Evolutionary conservation across 805 yeast genomes (phyloP), one percentile per base, ranked within the genome.

Genomic region (Jamesozyma spencerorum): DNA sequence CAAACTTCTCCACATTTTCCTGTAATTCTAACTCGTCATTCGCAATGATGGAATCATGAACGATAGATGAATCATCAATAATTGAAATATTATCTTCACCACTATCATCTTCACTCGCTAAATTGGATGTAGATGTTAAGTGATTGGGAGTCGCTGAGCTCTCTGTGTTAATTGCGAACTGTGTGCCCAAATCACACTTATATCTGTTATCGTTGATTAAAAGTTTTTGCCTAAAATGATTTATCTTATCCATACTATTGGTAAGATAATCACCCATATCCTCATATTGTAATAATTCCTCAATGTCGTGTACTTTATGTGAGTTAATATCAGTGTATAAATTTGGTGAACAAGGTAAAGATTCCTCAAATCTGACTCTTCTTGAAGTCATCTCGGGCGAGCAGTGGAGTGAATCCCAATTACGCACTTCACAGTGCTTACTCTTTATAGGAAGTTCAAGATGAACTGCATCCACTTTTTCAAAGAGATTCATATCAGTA

Each of bases 241-340:
- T 48, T 4, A 57, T 56, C 11, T 50, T 47, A 12, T 54, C 54
- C 37, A 57, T 31, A 39, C 53, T 57, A 19, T 54, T 46, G 5
- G 49, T 48, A 37, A 57, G 24, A 34, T 50, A 55, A 14, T 49
- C 50, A 33, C 57, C 56, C 26, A 58, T 45, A 20, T 48, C 51
- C 1, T 64, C 63, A 34, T 53, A 51, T 35, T 49, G 52, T 6
- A 60, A 42, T 20, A 61, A 46, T 22, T 55, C 53, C 39, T 60
- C 65, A 5, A 60, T 49, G 34, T 47, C 39, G n/a, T 36, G 13
- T 40, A 48, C 14, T 42, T 38, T 35, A 28, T 32, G 18, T 14
- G 24, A n/a, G 13, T 19, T 17, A n/a, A 18, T 26, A 17, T 31
- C 17, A 14, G 18, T 34, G 6, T 22, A 10, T 7, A 22, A 22